Evolutionary conservation across 768 basidiomycete species (phyloP), one percentile per base, ranked within the genome.

Genomic region (Leccinum pellstonianum): DNA sequence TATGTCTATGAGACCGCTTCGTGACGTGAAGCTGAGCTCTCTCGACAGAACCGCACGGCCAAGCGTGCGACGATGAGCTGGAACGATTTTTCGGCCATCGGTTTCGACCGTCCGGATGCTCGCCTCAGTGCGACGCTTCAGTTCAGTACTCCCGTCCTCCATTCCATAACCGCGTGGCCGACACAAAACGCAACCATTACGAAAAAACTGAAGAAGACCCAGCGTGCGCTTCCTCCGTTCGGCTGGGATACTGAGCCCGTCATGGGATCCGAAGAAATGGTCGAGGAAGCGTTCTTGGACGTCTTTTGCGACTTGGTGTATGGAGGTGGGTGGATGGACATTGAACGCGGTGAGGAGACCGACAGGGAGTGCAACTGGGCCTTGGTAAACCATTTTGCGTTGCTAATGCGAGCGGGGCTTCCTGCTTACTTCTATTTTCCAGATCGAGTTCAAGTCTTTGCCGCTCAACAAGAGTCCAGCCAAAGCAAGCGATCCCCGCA

Each of bases 341-440:
- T 82, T 5, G 87, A 91, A 66, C 74, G 86, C 48, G 80, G 79
- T 3, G 93, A 95, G 64, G 84, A 87, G 59, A 71, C 69, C 3
- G 92, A 93, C 70, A 79, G 90, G 63, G 92, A 95, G 63, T 91
- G 92, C 66, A 94, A 93, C 68, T 98, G 94, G 94, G 92, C 89
- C 19, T 65, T 98, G 78, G 95, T 95, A 68, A 76, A 86, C 38
- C 43, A 15, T 51, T 78, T 52, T 52, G 19, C 47, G 12, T 52
- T 11, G 27, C 51, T 7, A 6, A 38, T 27, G 50, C 3, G 4
- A 7, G 6, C 19, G 35, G 38, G 21, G 51, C 38, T 4, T 29
- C 33, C 41, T 55, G 12, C 57, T 70, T 10, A 64, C 21, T 38
- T 38, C 14, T 48, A 41, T 23, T 48, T 43, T 15, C 92, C 21